Percentiles rank a stretch among this genome's conserved stretches.
Conservation (phyloP, 208 protist genomes). For the Acanthamoeba royreba region DNA sequence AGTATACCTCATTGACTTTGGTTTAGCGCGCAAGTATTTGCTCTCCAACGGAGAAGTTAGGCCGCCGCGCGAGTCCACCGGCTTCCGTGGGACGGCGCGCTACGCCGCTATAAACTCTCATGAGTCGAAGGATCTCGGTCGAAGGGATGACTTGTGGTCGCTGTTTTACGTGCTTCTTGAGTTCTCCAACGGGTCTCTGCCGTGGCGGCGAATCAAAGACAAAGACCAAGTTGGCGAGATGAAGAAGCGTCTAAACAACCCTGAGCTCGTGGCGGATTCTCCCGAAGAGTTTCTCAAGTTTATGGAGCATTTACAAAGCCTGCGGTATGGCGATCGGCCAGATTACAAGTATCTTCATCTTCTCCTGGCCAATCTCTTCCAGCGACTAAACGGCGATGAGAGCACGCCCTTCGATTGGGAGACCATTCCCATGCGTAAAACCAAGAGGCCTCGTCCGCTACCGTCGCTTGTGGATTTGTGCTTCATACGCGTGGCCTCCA, state of each 20-base stretch:
- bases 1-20: conserved; percentile 97
- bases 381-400: not conserved
- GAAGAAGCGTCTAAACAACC: conserved; percentile 89
- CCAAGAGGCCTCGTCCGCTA: not conserved
- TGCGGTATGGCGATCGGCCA: conserved; percentile 91
- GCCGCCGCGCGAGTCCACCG: conserved; percentile 63
- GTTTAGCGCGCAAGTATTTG: conserved; percentile 90
- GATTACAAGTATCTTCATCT: conserved; percentile 94
- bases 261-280: conserved; percentile 88
- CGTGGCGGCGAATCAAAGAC: conserved; percentile 91
- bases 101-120: conserved; percentile 96
- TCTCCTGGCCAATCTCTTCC: conserved; percentile 84
- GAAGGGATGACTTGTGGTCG: conserved; percentile 96
- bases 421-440: conserved; percentile 6
- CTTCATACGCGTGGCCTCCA: conserved; percentile 11
- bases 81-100: conserved; percentile 91
- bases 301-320: conserved; percentile 77
- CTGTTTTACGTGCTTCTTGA: conserved; percentile 96
- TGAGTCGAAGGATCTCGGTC: conserved; percentile 86
- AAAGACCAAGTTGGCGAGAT: conserved; percentile 94
- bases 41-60: conserved; percentile 87
- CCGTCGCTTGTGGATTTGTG: not conserved
- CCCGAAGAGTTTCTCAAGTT: conserved; percentile 91
- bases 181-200: conserved; percentile 92
- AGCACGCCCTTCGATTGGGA: conserved; percentile 45